Evolutionary conservation across 805 yeast species (phyloP), one percentile per base, ranked within the genome.

Genomic region (Diddensiella transvaalensis): DNA sequence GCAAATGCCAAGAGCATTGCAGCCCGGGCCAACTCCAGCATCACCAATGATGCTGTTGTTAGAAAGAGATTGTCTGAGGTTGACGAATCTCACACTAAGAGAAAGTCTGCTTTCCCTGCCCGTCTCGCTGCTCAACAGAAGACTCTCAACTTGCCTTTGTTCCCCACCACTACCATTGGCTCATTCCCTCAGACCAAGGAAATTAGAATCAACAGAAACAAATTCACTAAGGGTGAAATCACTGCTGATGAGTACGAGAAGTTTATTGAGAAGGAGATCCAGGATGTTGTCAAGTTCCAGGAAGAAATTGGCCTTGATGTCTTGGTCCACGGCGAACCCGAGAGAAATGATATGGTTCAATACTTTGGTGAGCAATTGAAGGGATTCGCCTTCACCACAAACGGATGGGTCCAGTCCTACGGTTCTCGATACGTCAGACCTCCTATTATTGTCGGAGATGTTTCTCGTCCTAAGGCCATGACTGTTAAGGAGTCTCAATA

Each of bases 151-250:
- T 79, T 93, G 72, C 99, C 99, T 63, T 77, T 87, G 68, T 93
- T 93, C 96, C 99, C 99, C 76, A 93, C 99, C 70, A 93, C 99
- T 72, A 93, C 99, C 66, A 93, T 93, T 73, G 99, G 99, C 75
- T 93, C 99, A 58, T 93, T 93, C 97, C 99, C 99, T 65, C 99
- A 93, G 82, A 93, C 99, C 73, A 88, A 89, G 80, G 99, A 93
- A 73, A 93, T 93, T 77, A 87, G 99, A 81, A 75, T 90, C 73
- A 85, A 86, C 86, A 91, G 99, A 82, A 89, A 91, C 85, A 93
- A 91, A 79, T 89, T 86, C 77, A 79, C 86, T 74, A 93, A 93
- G 84, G 99, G 99, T 73, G 85, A 87, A 67, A 84, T 93, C 68
- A 73, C 97, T 68, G 84, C 88, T 70, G 95, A 86, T 76, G 90